Conservation (phyloP, 352 stramenopile genomes). For the Halophytophthora batemanensis region DNA sequence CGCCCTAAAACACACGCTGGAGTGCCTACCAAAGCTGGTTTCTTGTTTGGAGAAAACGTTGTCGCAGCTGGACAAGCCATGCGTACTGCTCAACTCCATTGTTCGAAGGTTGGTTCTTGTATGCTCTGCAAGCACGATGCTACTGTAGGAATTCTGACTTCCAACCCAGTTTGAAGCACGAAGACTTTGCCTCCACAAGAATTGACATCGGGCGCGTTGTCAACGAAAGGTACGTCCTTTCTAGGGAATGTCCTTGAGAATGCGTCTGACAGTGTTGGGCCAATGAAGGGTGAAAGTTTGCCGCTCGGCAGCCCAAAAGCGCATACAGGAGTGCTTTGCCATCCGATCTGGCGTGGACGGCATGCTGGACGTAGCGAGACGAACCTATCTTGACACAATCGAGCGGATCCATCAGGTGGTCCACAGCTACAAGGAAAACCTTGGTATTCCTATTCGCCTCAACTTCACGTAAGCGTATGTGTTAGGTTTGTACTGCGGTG, state of each 20-base stretch:
- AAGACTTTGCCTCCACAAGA: slow-evolving; percentile 51
- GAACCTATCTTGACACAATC: slow-evolving; percentile 81
- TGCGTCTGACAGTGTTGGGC: neutral
- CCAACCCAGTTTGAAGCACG: slow-evolving; percentile 38
- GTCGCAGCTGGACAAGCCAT: slow-evolving; percentile 30
- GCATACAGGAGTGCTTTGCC: slow-evolving; percentile 85
- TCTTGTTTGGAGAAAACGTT: slow-evolving; percentile 41
- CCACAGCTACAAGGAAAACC: slow-evolving; percentile 70
- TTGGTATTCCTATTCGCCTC: slow-evolving; percentile 61
- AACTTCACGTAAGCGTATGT: slow-evolving; percentile 66
- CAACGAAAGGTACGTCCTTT: slow-evolving; percentile 52
- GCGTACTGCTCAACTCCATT: slow-evolving; percentile 59
- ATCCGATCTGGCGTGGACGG: slow-evolving; percentile 77
- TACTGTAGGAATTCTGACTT: slow-evolving; percentile 11
- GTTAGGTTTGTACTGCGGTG: neutral
- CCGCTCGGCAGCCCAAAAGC: slow-evolving; percentile 68
- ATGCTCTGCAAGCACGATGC: neutral
- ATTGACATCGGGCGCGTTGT: slow-evolving; percentile 71
- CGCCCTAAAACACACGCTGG: slow-evolving; percentile 80
- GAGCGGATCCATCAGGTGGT: slow-evolving; percentile 79
- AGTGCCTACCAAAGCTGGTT: slow-evolving; percentile 53
- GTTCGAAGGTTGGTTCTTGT: slow-evolving; percentile 38
- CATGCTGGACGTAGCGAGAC: slow-evolving; percentile 80
- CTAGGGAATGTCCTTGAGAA: neutral
- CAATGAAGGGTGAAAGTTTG: slow-evolving; percentile 54